Conservation (phyloP, 352 stramenopile genomes). For the Paralagenidium karlingii region DNA sequence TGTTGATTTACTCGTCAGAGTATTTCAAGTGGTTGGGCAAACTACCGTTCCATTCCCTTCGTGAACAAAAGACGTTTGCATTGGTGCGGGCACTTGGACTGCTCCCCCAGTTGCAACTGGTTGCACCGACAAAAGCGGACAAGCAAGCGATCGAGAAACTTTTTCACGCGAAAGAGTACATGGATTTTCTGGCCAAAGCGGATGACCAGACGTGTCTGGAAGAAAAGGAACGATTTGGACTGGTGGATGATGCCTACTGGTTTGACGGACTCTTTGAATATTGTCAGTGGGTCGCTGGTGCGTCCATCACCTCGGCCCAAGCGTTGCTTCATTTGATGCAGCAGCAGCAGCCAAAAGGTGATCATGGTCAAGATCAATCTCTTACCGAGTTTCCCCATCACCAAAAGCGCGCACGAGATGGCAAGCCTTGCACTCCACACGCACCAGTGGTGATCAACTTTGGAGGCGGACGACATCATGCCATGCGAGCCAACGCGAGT, state of each 20-base stretch:
- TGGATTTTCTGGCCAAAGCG: slow-evolving; percentile 11
- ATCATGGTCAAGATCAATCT: not conserved
- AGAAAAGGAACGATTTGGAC: slow-evolving; percentile 16
- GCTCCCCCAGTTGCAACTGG: slow-evolving; percentile 14
- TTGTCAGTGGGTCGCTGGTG: slow-evolving; percentile 33
- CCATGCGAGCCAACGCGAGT: slow-evolving; percentile 32
- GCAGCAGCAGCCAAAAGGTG: not conserved
- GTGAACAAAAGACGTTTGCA: slow-evolving; percentile 30
- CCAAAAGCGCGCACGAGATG: no score
- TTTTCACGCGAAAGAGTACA: slow-evolving; percentile 25
- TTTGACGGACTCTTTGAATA: slow-evolving; percentile 46
- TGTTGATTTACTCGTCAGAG: slow-evolving; percentile 15
- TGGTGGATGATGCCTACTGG: slow-evolving; percentile 55
- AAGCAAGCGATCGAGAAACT: slow-evolving; percentile 10
- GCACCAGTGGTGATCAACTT: slow-evolving; percentile 27
- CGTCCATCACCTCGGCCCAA: slow-evolving; percentile 40
- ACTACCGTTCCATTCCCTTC: slow-evolving; percentile 19
- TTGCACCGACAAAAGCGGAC: slow-evolving; percentile 19
- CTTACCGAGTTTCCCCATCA: not conserved
- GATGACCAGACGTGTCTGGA: not conserved
- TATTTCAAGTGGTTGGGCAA: slow-evolving; percentile 16
- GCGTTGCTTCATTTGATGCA: slow-evolving; percentile 21
- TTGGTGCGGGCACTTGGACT: slow-evolving; percentile 14
- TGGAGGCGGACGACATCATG: slow-evolving; percentile 48
- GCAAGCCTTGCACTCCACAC: not conserved